A percentile compares a stretch with the other conserved stretches of the same genome.
These are phyloP conservation scores for Hypoxylon cercidicola DNA, from an alignment of 495 filamentous ascomycete genomes.

Conservation along the genomic window DNA sequence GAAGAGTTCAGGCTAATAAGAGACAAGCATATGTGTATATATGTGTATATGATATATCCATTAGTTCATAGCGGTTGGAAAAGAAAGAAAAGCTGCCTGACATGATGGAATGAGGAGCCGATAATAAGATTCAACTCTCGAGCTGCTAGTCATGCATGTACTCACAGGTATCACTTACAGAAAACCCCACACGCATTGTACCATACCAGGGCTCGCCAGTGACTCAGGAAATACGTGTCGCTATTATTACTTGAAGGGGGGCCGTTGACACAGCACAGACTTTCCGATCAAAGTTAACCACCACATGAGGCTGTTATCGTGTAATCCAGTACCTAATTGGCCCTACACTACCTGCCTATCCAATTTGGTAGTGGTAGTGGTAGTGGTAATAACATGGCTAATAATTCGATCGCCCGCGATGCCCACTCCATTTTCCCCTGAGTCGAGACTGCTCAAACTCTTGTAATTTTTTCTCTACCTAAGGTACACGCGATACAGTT, in stretches of 20 bases:
- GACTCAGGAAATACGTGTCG: slow-evolving; percentile 14
- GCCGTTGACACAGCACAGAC: slow-evolving; percentile 27
- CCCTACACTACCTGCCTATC: slow-evolving; percentile 28
- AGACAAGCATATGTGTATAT: slow-evolving; percentile 16
- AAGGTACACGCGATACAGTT: slow-evolving; percentile 12
- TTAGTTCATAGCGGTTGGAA: too few species aligned
- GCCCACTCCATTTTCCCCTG: slow-evolving; percentile 37
- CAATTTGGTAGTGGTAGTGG: slow-evolving; percentile 13
- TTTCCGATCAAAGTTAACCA: slow-evolving; percentile 36
- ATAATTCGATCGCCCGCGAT: slow-evolving; percentile 38
- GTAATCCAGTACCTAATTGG: slow-evolving; percentile 35
- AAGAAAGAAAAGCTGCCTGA: neutral
- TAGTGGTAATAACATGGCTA: slow-evolving; percentile 30
- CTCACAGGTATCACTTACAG: slow-evolving; percentile 22
- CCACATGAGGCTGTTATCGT: slow-evolving; percentile 26
- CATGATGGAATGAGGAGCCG: slow-evolving; percentile 6
- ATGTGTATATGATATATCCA: slow-evolving; percentile 6
- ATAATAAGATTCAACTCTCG: slow-evolving; percentile 6
- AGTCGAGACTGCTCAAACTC: slow-evolving; percentile 17
- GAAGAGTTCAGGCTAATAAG: slow-evolving; percentile 27
- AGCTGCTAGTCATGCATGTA: neutral
- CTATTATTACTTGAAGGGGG: slow-evolving; percentile 21
- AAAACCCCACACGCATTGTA: too few species aligned
- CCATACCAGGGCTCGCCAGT: neutral
- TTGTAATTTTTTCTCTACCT: slow-evolving; percentile 6